These are phyloP conservation scores for Neurospora sp. DNA, from an alignment of 495 filamentous ascomycete species.

Conservation along the genomic window DNA sequence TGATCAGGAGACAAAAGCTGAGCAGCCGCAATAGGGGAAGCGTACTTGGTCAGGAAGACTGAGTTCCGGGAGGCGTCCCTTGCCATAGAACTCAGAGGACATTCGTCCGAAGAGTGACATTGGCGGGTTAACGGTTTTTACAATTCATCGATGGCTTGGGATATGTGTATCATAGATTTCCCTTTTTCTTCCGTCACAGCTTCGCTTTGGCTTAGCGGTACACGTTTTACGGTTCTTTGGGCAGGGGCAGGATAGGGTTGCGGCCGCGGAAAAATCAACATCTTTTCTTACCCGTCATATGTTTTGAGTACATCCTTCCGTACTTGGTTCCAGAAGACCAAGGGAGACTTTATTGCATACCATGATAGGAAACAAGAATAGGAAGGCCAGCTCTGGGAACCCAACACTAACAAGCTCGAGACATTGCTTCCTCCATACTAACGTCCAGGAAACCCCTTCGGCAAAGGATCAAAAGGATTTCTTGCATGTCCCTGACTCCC, in stretches of 20 bases:
- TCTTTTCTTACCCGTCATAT: neutral
- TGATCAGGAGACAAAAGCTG: slow-evolving; percentile 20
- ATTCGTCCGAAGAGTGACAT: no score
- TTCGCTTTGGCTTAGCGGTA: neutral
- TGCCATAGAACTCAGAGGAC: neutral
- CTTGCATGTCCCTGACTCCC: neutral
- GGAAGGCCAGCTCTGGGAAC: neutral
- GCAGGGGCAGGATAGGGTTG: neutral
- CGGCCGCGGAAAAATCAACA: neutral
- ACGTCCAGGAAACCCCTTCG: neutral
- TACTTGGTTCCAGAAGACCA: neutral
- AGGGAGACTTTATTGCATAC: neutral
- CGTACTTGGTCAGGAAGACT: neutral
- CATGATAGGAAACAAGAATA: neutral
- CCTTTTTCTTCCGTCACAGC: neutral
- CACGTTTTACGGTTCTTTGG: neutral
- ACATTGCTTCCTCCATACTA: neutral
- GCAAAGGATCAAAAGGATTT: neutral
- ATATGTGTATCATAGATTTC: neutral
- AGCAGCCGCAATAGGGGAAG: slow-evolving; percentile 8
- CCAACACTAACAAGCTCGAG: neutral
- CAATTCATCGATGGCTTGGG: neutral
- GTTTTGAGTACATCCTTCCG: neutral
- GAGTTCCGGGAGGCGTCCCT: neutral
- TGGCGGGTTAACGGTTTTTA: neutral